Conservation (phyloP, 169 alveolate species). For the Plasmodium falciparum region DNA sequence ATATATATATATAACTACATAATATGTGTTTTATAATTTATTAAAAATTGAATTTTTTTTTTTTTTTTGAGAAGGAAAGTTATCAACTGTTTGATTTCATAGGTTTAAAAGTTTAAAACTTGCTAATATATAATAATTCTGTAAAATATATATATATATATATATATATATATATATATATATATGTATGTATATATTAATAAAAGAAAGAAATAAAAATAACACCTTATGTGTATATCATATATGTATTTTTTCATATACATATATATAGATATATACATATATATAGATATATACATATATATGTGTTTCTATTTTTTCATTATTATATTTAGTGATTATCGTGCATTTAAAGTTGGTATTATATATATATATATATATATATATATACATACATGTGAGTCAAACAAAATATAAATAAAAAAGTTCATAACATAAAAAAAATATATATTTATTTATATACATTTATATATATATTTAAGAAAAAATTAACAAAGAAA, state of each 20-base stretch:
- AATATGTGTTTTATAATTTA: slow-evolving; percentile 12
- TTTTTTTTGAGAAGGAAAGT: slow-evolving; percentile 29
- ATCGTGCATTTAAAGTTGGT: no score
- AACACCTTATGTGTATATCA: no score
- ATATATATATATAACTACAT: slow-evolving; percentile 25
- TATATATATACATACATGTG: neutral
- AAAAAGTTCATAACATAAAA: slow-evolving; percentile 2
- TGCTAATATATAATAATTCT: neutral
- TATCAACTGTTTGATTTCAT: slow-evolving; percentile 32
- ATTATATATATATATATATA: neutral
- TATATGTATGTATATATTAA: slow-evolving; percentile 12
- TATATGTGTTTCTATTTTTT: no score
- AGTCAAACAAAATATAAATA: no score
- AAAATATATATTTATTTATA: neutral
- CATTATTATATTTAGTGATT: no score
- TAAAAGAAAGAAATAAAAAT: no score
- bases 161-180: slow-evolving; percentile 22
- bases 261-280: no score
- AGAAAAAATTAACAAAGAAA: neutral
- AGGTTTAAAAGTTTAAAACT: slow-evolving; percentile 15
- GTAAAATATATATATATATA: neutral
- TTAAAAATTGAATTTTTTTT: no score
- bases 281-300: no score
- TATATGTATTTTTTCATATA: no score
- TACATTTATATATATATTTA: slow-evolving; percentile 24